phyloP scores from a whole-genome alignment of 179 eudicot genomes.

The Heliamphora pulchella region DNA sequence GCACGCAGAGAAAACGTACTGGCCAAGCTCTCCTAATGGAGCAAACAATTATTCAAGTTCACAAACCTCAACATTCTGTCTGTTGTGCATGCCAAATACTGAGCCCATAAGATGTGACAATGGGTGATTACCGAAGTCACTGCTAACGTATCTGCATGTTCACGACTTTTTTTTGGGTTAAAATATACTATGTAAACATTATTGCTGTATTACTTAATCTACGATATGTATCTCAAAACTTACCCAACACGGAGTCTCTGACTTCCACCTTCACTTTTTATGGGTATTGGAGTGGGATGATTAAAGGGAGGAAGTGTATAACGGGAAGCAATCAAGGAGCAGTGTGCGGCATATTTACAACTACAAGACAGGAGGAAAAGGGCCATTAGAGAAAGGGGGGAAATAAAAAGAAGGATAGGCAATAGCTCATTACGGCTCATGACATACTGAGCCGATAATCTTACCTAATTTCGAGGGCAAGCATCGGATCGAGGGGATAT shows the following conservation, averaged over 20 bases:
- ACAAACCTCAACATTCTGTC: conserved; percentile 75
- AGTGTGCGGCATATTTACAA: conserved; percentile 89
- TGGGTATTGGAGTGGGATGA: conserved; percentile 61
- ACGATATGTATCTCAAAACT: conserved; percentile 16
- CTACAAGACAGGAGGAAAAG: no score
- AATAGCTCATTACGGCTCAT: no score
- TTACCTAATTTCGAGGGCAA: conserved; percentile 94
- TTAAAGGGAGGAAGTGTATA: conserved; percentile 75
- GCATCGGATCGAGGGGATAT: conserved; percentile 91
- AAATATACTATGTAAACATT: no score
- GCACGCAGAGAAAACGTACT: no score
- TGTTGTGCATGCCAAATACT: conserved; percentile 93
- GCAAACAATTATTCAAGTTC: no score
- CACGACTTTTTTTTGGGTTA: background rate
- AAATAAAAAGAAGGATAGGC: conserved; percentile 7
- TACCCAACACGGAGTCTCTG: conserved; percentile 85
- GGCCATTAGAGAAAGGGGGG: no score
- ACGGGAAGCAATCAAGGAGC: conserved; percentile 76
- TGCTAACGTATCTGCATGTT: conserved; percentile 82
- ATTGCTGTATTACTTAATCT: no score
- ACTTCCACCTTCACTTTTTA: conserved; percentile 59
- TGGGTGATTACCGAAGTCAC: conserved; percentile 99
- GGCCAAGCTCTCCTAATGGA: no score
- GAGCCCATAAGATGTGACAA: conserved; percentile 98
- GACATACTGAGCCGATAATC: no score